Evolutionary conservation across 2,329 filamentous ascomycete species (phyloP).

Genomic region (Trichoderma lentiforme): DNA sequence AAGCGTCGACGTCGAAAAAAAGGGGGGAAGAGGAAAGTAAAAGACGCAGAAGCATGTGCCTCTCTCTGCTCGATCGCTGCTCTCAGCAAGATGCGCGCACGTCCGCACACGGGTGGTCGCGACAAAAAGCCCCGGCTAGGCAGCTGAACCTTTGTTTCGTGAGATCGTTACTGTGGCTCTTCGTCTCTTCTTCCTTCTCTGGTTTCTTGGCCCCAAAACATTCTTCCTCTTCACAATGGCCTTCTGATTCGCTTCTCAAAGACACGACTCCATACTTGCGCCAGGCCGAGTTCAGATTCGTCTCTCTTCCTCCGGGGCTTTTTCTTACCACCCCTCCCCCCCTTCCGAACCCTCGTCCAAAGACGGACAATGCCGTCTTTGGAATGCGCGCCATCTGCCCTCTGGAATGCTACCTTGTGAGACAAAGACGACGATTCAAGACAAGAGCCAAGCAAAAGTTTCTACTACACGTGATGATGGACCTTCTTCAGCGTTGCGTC

Average conservation of each 20-base stretch:
- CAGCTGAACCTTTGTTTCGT: constrained; percentile 1
- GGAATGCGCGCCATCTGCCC: constrained; percentile 29
- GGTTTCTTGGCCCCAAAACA: not conserved
- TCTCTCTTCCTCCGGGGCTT: not conserved
- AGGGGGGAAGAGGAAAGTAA: not conserved
- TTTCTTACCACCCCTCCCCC: not conserved
- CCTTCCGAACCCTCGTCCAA: constrained; percentile 30
- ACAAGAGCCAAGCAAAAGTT: constrained; percentile 25
- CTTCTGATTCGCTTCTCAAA: not conserved
- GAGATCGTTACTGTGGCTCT: not conserved
- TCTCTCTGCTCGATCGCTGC: not conserved
- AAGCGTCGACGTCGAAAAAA: not conserved
- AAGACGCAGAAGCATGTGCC: not conserved
- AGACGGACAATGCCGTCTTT: constrained; percentile 34
- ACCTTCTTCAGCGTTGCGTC: not conserved
- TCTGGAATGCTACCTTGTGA: constrained; percentile 36
- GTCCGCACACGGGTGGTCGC: constrained; percentile 2
- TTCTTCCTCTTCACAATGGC: not conserved
- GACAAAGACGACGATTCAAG: constrained; percentile 34
- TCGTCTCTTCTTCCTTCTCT: not conserved
- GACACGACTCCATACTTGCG: not conserved
- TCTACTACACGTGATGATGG: constrained; percentile 27
- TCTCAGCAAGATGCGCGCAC: not conserved
- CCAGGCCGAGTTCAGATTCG: not conserved
- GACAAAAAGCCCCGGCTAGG: not conserved